Evolutionary conservation across 1,139 yeast genomes (phyloP).

Genomic region (Zhuliangozyma blackwelliae): DNA sequence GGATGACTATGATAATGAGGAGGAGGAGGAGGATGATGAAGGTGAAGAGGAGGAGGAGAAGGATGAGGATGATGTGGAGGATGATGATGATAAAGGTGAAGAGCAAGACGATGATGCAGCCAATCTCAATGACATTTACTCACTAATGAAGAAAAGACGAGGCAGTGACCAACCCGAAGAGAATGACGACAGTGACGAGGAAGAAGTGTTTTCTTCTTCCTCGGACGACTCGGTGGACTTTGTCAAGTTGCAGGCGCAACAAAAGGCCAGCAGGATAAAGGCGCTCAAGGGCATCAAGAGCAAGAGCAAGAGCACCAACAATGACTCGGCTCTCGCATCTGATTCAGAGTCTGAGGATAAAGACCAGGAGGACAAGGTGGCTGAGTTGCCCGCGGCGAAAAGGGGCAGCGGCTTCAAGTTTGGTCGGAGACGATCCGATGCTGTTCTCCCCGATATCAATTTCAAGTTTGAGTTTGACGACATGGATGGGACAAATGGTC

Average conservation of each 20-base stretch:
- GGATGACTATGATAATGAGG: slow-evolving; percentile 9
- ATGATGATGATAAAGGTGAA: slow-evolving; percentile 25
- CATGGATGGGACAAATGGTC: slow-evolving; percentile 9
- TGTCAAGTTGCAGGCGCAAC: slow-evolving; percentile 63
- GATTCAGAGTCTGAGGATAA: slow-evolving; percentile 5
- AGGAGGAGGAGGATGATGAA: slow-evolving; percentile 5
- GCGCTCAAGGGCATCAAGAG: slow-evolving; percentile 30
- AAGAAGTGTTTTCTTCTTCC: slow-evolving; percentile 35
- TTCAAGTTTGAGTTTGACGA: slow-evolving; percentile 57
- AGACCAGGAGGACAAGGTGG: neutral
- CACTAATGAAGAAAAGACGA: slow-evolving; percentile 14
- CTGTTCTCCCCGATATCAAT: slow-evolving; percentile 47
- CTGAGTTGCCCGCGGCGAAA: neutral
- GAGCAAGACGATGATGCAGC: slow-evolving; percentile 12
- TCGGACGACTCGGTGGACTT: slow-evolving; percentile 69
- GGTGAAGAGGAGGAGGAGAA: slow-evolving; percentile 1
- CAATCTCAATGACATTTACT: slow-evolving; percentile 16
- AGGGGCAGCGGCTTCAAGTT: slow-evolving; percentile 16
- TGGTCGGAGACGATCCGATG: slow-evolving; percentile 38
- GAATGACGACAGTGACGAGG: slow-evolving; percentile 27
- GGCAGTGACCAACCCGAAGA: slow-evolving; percentile 31
- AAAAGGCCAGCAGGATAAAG: slow-evolving; percentile 51
- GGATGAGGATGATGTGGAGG: slow-evolving; percentile 25
- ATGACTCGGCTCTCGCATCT: slow-evolving; percentile 12
- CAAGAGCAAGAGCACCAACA: slow-evolving; percentile 8